Evolutionary conservation across 306 rosid species (phyloP), one percentile per base, ranked within the genome.

Genomic region (Malus orientalis): DNA sequence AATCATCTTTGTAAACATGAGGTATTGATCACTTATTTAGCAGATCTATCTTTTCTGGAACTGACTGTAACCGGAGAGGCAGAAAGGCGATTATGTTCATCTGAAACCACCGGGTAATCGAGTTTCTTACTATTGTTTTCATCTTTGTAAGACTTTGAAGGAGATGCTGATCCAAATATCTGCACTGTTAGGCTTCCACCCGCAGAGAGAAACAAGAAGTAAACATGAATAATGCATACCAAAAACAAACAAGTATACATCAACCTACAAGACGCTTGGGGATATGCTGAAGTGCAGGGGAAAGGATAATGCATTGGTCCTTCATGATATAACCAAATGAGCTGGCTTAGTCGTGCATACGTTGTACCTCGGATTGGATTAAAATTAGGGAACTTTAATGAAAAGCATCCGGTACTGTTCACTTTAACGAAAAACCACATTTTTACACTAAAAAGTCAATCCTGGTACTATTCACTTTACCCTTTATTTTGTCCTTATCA

Each of bases 161-260:
- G 25, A 62, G 83, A 79, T 36, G 75, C 29, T 16, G 87, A 71
- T 68, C 91, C 90, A 73, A 83, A 64, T 69, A 91, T 74, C 86
- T 91, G 92, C 71, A 91, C 90, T 13, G 93, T 71, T 67, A 91
- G 77, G 87, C 93, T 91, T 73, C 96, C 96, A 71, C 83, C 93
- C 89, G 22, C 3, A 30, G 62, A 81, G 40, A 45, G 61, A 66
- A 38, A 85, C 51, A 59, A 57, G 57, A 73, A 18, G 64, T 73
- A 55, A 54, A 54, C 53, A 25, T 78, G 25, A 2, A 71, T 42
- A 5, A 14, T 40, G 25, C 38, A 54, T 30, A 78, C 12, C 9
- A 30, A 61, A 22, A 38, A 9, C 32, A 32, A 65, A 14, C 66
- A 25, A 8, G 33, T 7, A 63, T 63, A 63, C 58, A n/a, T 57